Base-by-base conservation (phyloP, 192 early-diverging fungal genomes). In the Entomortierella parvispora region DNA sequence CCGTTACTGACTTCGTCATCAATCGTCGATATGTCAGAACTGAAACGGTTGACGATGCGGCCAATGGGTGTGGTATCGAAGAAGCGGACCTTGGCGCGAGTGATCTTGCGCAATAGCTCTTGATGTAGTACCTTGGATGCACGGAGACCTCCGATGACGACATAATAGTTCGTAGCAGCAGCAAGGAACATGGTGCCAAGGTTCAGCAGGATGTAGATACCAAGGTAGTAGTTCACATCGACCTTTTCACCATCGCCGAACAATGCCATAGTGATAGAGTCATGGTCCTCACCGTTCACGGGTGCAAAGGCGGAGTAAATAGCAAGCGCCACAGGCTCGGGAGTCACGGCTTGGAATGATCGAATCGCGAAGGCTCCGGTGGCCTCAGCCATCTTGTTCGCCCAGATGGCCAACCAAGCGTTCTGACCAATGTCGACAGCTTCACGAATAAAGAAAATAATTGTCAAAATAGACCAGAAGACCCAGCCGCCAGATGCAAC, bases 31-130 rank as follows among this genome's bases (percentile, higher is more conserved):
- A 97, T 90, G 83, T 98, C 94, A 26, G 91, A 89, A 32, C 92
- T 91, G 69, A 95, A 96, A 34, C 97, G 79, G 80, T 96, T 98
- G 78, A 93, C 46, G 43, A 91, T 90, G 2, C 81, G 69, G 29
- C 95, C 95, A 28, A 93, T 82, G 2, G 96, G 96, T 22, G 92
- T 94, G 17, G 88, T 89, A 67, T 96, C 94, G 68, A 93, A 98
- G 86, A 96, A 97, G 20, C 90, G 86, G 32, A 96, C 84, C 71
- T 90, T 90, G 9, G 94, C 90, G 32, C 83, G 86, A 26, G 90
- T 69, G 26, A 94, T 82, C 32, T 84, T 57, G 14, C 75, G 75
- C 18, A 94, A 63, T 22, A 92, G 61, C 17, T 68, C 75, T 18
- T 62, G 33, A 57, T 94, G 92, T 31, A 94, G 62, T 0, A 59